Conservation (phyloP, 2,329 filamentous ascomycete species). For the Sporothrix globosa region DNA sequence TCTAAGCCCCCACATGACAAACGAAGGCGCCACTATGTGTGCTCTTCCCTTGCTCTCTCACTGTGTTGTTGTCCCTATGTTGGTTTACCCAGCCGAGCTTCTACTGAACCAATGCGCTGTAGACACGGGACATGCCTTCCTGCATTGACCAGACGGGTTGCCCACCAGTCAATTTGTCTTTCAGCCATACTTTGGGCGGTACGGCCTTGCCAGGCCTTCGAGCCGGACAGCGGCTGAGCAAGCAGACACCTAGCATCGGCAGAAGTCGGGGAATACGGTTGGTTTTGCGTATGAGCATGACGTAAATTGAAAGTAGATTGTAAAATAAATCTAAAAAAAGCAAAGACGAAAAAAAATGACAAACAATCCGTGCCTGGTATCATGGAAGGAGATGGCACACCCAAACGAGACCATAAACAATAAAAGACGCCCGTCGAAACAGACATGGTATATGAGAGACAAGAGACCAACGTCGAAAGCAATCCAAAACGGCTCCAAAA, state of each 20-base stretch:
- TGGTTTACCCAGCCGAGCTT: neutral
- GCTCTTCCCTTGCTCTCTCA: neutral
- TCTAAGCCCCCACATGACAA: neutral
- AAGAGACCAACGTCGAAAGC: neutral
- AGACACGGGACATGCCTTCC: slow-evolving; percentile 21
- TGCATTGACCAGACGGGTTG: slow-evolving; percentile 16
- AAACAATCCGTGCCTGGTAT: slow-evolving; percentile 29
- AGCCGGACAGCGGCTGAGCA: neutral
- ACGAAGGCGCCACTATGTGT: neutral
- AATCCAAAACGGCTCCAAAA: neutral
- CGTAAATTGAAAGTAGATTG: too few relatives aligned
- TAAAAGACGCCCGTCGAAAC: neutral
- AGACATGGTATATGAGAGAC: neutral
- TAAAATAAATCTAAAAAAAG: too few relatives aligned
- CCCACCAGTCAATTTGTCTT: neutral
- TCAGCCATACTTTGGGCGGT: neutral
- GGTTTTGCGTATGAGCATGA: neutral
- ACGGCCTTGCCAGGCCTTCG: slow-evolving; percentile 8
- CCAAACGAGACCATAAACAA: neutral
- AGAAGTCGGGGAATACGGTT: neutral
- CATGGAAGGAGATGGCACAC: slow-evolving; percentile 25
- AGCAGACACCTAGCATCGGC: slow-evolving; percentile 5
- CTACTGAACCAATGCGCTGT: neutral
- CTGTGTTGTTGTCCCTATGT: neutral
- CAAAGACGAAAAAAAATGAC: neutral